A percentile compares a stretch with the other conserved stretches of the same genome.
Evolutionary conservation across 225 moss, liverwort and hornwort species (phyloP).

Genomic region (Marchantia paleacea): DNA sequence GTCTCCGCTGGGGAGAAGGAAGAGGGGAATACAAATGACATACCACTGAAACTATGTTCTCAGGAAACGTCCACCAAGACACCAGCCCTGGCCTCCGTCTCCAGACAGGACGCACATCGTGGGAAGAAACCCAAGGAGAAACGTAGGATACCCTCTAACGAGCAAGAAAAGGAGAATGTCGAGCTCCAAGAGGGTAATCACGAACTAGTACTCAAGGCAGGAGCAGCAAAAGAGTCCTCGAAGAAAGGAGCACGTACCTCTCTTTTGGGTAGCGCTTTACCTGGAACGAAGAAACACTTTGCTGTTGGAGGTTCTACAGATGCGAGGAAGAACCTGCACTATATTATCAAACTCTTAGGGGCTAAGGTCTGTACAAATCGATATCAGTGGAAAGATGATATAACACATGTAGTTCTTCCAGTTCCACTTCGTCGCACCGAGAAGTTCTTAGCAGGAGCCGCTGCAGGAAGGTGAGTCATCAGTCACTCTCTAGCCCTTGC

Average conservation of each 20-base stretch:
- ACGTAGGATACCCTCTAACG: not conserved
- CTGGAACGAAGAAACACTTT: slow-evolving; percentile 23
- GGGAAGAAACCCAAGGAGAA: not conserved
- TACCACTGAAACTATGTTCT: not conserved
- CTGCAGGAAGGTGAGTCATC: slow-evolving; percentile 45
- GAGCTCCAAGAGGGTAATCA: not conserved
- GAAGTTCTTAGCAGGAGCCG: slow-evolving; percentile 54
- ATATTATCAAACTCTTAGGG: slow-evolving; percentile 37
- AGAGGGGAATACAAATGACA: not conserved
- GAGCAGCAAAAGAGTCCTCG: not conserved
- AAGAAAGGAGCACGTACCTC: slow-evolving; percentile 16
- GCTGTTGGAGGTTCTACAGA: slow-evolving; percentile 44
- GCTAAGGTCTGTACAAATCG: slow-evolving; percentile 39
- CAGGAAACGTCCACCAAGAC: not conserved
- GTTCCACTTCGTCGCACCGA: slow-evolving; percentile 47
- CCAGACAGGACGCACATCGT: not conserved
- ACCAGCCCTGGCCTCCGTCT: not conserved
- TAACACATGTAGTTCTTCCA: slow-evolving; percentile 48
- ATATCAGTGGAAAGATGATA: slow-evolving; percentile 43
- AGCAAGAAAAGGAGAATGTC: slow-evolving; percentile 33
- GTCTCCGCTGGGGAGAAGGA: not conserved
- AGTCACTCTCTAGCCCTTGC: not conserved
- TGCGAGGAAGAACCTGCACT: slow-evolving; percentile 29
- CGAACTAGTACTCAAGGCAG: not conserved
- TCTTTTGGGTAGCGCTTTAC: not conserved